Conservation (phyloP, 129 eudicot species). For the Gnaphalium uliginosum region DNA sequence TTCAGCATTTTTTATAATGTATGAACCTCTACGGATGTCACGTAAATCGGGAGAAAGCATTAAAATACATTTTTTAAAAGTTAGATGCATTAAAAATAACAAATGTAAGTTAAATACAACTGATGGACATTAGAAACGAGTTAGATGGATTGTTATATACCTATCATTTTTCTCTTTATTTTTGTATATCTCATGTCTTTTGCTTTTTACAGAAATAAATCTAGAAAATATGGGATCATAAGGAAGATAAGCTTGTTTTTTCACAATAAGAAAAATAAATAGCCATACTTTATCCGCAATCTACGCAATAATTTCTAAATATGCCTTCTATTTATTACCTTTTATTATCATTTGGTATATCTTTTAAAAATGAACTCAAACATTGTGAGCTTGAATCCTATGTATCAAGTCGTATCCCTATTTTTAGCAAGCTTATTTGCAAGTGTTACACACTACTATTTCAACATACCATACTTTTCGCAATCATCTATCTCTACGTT, state of each 20-base stretch:
- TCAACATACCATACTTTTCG: constrained; percentile 28
- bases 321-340: neutral
- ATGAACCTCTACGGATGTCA: no score
- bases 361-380: constrained; percentile 10
- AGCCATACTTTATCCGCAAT: constrained; percentile 24
- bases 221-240: constrained; percentile 8
- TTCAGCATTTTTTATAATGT: no score
- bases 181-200: neutral
- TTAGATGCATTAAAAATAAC: no score
- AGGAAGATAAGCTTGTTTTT: constrained; percentile 21
- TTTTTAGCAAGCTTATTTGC: constrained; percentile 23
- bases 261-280: neutral
- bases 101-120: no score
- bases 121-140: no score
- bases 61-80: no score
- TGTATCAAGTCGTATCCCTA: constrained; percentile 26
- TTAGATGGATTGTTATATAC: no score
- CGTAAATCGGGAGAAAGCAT: no score
- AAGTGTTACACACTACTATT: constrained; percentile 7
- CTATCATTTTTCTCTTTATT: neutral
- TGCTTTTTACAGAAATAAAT: neutral
- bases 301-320: constrained; percentile 24
- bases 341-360: neutral
- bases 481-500: neutral
- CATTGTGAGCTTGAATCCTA: constrained; percentile 6